Percentiles rank a stretch among this genome's conserved stretches.
Evolutionary conservation across 441 rosid species (phyloP).

Genomic region (Kokia cookei): DNA sequence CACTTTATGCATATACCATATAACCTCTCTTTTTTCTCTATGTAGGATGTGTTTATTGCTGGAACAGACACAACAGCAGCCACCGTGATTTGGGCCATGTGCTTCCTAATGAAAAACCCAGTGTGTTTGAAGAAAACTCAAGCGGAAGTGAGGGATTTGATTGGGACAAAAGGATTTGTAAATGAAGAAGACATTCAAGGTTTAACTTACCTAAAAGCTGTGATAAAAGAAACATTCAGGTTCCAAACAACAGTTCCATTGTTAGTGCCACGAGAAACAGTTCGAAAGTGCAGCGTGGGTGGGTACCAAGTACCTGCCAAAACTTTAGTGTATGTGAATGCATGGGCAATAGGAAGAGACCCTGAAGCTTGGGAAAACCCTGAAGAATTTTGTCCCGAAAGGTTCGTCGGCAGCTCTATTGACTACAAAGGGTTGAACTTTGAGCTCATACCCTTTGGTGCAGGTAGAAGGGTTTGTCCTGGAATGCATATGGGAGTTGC

Average conservation of each 20-base stretch:
- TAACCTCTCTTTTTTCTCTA: not conserved
- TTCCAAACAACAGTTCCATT: not conserved
- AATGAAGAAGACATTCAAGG: not conserved
- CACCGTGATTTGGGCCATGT: not conserved
- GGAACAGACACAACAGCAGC: constrained; percentile 1
- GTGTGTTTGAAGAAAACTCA: not conserved
- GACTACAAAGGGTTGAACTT: constrained; percentile 36
- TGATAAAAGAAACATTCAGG: not conserved
- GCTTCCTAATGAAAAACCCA: constrained; percentile 5
- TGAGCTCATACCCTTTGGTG: constrained; percentile 37
- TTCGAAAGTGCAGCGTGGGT: not conserved
- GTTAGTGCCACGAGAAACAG: not conserved
- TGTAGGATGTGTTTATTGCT: not conserved
- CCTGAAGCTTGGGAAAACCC: constrained; percentile 34
- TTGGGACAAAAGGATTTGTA: not conserved
- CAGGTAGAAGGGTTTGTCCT: constrained; percentile 33
- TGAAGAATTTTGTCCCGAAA: constrained; percentile 35
- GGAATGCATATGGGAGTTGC: constrained; percentile 31
- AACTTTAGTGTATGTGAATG: constrained; percentile 9
- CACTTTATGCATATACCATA: not conserved
- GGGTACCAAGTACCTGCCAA: not conserved
- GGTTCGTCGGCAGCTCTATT: constrained; percentile 29
- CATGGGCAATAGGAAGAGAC: constrained; percentile 42
- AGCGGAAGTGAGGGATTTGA: not conserved
- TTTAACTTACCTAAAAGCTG: not conserved